A percentile compares a stretch with the other conserved stretches of the same genome.
phyloP scores from a whole-genome alignment of 2,329 filamentous ascomycete genomes.

The Beauveria rudraprayagi region DNA sequence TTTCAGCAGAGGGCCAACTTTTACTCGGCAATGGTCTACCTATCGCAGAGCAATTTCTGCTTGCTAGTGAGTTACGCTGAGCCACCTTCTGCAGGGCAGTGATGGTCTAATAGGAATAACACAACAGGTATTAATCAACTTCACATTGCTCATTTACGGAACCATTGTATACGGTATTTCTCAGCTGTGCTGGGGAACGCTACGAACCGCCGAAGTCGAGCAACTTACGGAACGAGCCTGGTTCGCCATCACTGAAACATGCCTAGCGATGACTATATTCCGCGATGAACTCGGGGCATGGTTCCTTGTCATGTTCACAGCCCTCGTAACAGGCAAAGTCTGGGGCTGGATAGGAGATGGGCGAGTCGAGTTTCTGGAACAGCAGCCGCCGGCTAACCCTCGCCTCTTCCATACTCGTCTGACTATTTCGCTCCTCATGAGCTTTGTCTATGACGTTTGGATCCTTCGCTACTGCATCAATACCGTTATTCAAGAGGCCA shows the following conservation, averaged over 20 bases:
- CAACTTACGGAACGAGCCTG: conserved; percentile 96
- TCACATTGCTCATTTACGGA: conserved; percentile 73
- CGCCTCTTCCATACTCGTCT: conserved; percentile 80
- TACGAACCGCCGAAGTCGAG: conserved; percentile 91
- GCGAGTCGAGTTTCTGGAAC: conserved; percentile 86
- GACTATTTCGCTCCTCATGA: conserved; percentile 68
- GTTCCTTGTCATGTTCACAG: conserved; percentile 95
- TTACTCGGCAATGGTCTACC: conserved; percentile 94
- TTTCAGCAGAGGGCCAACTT: conserved; percentile 96
- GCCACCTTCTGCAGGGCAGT: background rate
- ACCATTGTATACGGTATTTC: conserved; percentile 81
- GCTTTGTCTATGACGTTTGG: conserved; percentile 69
- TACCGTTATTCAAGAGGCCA: conserved; percentile 75
- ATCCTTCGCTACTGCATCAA: conserved; percentile 76
- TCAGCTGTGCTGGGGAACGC: conserved; percentile 78
- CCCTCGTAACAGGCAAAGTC: conserved; percentile 85
- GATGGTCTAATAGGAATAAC: background rate
- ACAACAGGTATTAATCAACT: conserved; percentile 75
- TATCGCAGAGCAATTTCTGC: conserved; percentile 93
- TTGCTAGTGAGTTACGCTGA: conserved; percentile 59
- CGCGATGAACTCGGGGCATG: conserved; percentile 88
- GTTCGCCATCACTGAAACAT: conserved; percentile 96
- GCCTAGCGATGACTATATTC: conserved; percentile 97
- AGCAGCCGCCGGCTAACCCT: conserved; percentile 86
- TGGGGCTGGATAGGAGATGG: conserved; percentile 99